Conservation (phyloP, 176 grass and related monocot species). For the Poa pratensis region DNA sequence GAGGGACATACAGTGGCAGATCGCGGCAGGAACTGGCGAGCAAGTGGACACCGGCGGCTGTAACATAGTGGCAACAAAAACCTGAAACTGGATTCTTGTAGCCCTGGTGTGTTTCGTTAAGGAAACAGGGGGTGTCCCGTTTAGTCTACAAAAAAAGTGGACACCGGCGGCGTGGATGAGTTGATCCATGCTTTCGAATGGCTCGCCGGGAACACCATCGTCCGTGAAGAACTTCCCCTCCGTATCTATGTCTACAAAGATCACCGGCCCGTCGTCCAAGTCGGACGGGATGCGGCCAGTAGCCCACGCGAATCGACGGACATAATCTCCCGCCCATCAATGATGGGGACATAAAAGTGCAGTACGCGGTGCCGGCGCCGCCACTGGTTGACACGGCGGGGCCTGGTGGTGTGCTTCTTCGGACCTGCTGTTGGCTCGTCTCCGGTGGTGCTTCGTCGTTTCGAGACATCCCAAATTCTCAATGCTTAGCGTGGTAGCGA, state of each 20-base stretch:
- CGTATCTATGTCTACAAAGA: neutral
- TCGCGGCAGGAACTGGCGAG: neutral
- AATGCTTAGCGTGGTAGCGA: no score
- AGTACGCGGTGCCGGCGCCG: neutral
- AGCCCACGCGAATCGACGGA: neutral
- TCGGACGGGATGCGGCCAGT: neutral
- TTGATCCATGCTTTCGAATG: neutral
- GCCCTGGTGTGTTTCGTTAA: no score
- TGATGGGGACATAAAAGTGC: neutral
- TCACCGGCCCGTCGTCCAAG: neutral
- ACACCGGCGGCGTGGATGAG: neutral
- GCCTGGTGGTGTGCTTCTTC: no score
- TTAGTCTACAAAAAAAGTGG: no score
- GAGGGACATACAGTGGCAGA: neutral
- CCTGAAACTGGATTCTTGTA: no score
- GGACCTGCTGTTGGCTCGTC: no score
- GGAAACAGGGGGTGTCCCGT: no score
- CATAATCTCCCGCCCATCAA: neutral
- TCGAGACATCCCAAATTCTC: no score
- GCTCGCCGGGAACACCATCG: neutral
- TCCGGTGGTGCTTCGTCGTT: no score
- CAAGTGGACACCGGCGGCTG: neutral
- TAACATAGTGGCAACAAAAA: no score
- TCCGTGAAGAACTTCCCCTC: neutral
- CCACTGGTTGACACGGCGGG: no score